Evolutionary conservation across 2,329 filamentous ascomycete genomes (phyloP).

Genomic region (Knufia fluminis): DNA sequence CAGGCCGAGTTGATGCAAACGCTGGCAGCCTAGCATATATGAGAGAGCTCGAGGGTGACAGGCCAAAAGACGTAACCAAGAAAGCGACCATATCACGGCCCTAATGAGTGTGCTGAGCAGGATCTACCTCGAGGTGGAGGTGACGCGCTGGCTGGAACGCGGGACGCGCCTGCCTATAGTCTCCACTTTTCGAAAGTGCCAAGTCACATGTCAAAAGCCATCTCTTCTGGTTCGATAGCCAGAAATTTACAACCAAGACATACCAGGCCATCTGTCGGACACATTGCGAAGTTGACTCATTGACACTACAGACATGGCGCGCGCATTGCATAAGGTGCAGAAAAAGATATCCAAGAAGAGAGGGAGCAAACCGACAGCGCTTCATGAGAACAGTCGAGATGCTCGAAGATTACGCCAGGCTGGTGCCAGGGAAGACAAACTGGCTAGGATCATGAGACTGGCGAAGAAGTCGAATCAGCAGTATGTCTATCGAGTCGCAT

Average conservation of each 20-base stretch:
- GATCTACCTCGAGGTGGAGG: background rate
- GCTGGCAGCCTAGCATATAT: background rate
- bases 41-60: background rate
- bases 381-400: slow-evolving; percentile 85
- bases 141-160: slow-evolving; percentile 3
- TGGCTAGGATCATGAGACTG: slow-evolving; percentile 61
- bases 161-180: background rate
- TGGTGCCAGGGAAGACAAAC: slow-evolving; percentile 68
- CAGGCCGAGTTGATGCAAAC: background rate
- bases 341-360: slow-evolving; percentile 89
- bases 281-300: no score
- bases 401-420: slow-evolving; percentile 72
- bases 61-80: background rate
- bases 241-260: background rate
- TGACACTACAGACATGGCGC: slow-evolving; percentile 56
- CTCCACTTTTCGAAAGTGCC: background rate
- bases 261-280: no score
- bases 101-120: background rate
- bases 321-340: slow-evolving; percentile 68
- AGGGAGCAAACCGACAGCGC: slow-evolving; percentile 58
- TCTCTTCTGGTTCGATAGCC: background rate
- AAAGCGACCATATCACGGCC: background rate
- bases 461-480: slow-evolving; percentile 66
- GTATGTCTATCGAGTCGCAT: slow-evolving; percentile 58
- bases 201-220: background rate